A percentile compares a stretch with the other conserved stretches of the same genome.
Conservation (phyloP, 1,284 basidiomycete species). For the Ceratobasidium theobromae region DNA sequence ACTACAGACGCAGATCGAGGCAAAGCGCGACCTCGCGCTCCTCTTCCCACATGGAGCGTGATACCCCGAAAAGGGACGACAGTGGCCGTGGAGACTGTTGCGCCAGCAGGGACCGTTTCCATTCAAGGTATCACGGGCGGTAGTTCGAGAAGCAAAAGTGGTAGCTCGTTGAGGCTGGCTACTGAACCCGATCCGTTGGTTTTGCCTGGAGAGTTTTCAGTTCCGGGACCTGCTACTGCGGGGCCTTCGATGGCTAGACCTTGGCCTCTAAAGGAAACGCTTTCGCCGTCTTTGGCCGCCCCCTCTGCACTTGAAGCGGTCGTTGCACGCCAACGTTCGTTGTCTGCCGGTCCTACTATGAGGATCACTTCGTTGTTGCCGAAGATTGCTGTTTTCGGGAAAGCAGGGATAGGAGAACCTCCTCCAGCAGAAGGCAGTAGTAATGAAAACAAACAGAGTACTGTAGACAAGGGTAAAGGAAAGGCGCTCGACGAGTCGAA, state of each 20-base stretch:
- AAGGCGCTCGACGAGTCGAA: not conserved
- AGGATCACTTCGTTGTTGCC: conserved; percentile 3
- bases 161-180: not conserved
- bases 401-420: not conserved
- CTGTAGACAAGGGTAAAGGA: not conserved
- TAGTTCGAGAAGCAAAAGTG: not conserved
- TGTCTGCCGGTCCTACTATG: conserved; percentile 1
- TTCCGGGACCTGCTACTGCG: not conserved
- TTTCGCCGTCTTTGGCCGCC: not conserved
- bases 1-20: not conserved
- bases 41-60: conserved; percentile 17
- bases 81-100: conserved; percentile 34
- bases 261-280: not conserved
- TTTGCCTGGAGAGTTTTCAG: conserved; percentile 8
- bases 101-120: not conserved
- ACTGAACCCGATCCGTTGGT: conserved; percentile 4
- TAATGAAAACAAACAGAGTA: no score
- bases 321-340: not conserved
- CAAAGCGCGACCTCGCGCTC: not conserved
- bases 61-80: conserved; percentile 29
- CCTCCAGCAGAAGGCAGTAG: not conserved
- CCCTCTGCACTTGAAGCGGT: not conserved
- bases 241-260: not conserved
- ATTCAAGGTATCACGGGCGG: conserved; percentile 11
- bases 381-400: conserved; percentile 22